phyloP scores from a whole-genome alignment of 345 rosid species.

The Salix udensis region DNA sequence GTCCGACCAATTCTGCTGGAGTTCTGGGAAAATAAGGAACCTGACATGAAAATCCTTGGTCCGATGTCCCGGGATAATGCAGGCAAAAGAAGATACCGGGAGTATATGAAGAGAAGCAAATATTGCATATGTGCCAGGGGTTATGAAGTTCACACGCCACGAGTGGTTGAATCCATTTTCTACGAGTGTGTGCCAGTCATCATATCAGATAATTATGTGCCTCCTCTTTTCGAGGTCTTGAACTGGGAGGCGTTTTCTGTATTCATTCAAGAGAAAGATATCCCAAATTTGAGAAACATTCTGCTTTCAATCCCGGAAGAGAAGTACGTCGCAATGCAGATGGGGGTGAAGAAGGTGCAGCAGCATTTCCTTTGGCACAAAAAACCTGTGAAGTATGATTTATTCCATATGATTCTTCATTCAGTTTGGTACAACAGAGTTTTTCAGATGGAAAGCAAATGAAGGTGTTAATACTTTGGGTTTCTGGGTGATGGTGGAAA shows the following conservation, averaged over 20 bases:
- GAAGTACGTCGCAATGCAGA: conserved; percentile 60
- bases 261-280: conserved; percentile 69
- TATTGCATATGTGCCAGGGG: conserved; percentile 91
- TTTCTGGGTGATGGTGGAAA: not conserved
- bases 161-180: conserved; percentile 71
- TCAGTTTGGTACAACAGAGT: conserved; percentile 75
- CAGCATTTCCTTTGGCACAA: conserved; percentile 89
- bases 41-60: conserved; percentile 78
- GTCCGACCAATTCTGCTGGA: conserved; percentile 59
- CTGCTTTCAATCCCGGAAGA: conserved; percentile 59
- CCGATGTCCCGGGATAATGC: conserved; percentile 60
- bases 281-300: conserved; percentile 62
- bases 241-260: conserved; percentile 77
- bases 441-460: conserved; percentile 40
- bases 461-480: conserved; percentile 6
- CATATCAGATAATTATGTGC: conserved; percentile 84
- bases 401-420: conserved; percentile 80
- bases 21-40: conserved; percentile 66
- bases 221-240: conserved; percentile 78
- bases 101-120: conserved; percentile 81
- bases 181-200: conserved; percentile 84
- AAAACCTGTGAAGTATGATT: conserved; percentile 62
- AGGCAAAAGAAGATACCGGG: conserved; percentile 58
- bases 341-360: conserved; percentile 60
- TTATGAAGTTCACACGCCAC: conserved; percentile 80